Conservation (phyloP, 208 protist genomes). For the Trypanosoma grayi region DNA sequence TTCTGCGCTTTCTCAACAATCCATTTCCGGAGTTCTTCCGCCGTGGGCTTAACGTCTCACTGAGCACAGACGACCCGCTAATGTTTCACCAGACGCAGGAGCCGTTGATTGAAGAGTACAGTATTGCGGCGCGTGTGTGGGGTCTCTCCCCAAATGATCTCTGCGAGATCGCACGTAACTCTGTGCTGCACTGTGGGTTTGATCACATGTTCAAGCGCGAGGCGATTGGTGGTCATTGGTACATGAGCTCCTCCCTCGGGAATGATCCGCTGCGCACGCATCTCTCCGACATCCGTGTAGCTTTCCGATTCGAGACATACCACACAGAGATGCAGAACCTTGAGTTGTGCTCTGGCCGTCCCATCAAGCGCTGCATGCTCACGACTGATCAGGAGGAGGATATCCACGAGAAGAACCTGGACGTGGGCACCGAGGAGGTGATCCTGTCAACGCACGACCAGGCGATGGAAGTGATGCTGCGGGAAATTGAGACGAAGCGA, state of each 20-base stretch:
- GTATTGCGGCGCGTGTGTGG: conserved; percentile 92
- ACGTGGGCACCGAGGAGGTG: conserved; percentile 46
- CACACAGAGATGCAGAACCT: conserved; percentile 88
- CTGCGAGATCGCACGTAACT: conserved; percentile 92
- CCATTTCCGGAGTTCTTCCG: conserved; percentile 97
- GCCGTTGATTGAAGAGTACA: conserved; percentile 94
- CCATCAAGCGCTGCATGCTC: conserved; percentile 78
- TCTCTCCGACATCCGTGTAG: conserved; percentile 91
- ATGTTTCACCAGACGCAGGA: conserved; percentile 98
- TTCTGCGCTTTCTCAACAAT: conserved; percentile 96
- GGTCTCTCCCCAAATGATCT: conserved; percentile 88
- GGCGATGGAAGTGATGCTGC: conserved; percentile 83
- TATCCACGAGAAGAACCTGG: conserved; percentile 66
- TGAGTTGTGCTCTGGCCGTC: conserved; percentile 59
- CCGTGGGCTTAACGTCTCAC: conserved; percentile 96
- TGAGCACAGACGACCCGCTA: conserved; percentile 96
- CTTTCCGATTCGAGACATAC: conserved; percentile 92
- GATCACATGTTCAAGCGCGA: conserved; percentile 85
- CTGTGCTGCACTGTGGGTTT: conserved; percentile 90
- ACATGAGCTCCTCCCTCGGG: conserved; percentile 84
- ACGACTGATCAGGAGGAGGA: conserved; percentile 76
- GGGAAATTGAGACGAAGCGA: conserved; percentile 72
- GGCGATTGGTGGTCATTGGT: conserved; percentile 88
- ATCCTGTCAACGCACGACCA: conserved; percentile 88
- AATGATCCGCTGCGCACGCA: conserved; percentile 89